Conservation (phyloP, 2,329 filamentous ascomycete genomes). For the Arthroderma sp. region DNA sequence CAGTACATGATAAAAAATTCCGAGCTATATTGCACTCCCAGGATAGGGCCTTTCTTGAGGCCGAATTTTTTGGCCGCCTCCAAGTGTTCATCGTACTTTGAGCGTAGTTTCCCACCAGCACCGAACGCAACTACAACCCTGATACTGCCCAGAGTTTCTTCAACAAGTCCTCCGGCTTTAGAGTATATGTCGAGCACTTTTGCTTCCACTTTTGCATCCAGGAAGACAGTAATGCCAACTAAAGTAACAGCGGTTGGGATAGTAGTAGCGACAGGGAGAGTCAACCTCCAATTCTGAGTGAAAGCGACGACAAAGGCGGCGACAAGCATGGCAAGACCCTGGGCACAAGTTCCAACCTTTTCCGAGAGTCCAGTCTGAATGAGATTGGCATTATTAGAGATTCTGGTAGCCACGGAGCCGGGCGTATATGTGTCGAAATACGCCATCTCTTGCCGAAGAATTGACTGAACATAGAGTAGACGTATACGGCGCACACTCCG, state of each 20-base stretch:
- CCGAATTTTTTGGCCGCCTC: conserved; percentile 15
- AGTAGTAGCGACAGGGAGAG: conserved; percentile 33
- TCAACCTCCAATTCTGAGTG: conserved; percentile 30
- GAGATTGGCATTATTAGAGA: conserved; percentile 15
- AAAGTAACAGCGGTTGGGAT: conserved; percentile 30
- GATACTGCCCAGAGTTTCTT: conserved; percentile 39
- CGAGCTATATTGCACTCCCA: conserved; percentile 19
- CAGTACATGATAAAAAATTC: conserved; percentile 22
- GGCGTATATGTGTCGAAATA: conserved; percentile 18
- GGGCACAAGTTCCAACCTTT: conserved; percentile 12
- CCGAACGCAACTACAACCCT: conserved; percentile 39
- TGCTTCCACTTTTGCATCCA: conserved; percentile 15
- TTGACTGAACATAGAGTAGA: conserved; percentile 12
- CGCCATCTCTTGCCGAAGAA: conserved; percentile 15
- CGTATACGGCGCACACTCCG: conserved; percentile 16
- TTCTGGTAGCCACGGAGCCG: conserved; percentile 13
- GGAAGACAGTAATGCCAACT: conserved; percentile 13
- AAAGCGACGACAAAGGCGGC: conserved; percentile 29
- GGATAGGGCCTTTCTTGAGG: conserved; percentile 17
- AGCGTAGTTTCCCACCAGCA: conserved; percentile 15
- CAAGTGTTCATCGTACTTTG: conserved; percentile 18
- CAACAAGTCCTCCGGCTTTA: conserved; percentile 24
- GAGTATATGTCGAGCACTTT: conserved; percentile 23
- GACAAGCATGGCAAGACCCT: conserved; percentile 18
- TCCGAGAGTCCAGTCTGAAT: conserved; percentile 12